Evolutionary conservation across 768 basidiomycete genomes (phyloP).

Genomic region (Filobasidium floriforme): DNA sequence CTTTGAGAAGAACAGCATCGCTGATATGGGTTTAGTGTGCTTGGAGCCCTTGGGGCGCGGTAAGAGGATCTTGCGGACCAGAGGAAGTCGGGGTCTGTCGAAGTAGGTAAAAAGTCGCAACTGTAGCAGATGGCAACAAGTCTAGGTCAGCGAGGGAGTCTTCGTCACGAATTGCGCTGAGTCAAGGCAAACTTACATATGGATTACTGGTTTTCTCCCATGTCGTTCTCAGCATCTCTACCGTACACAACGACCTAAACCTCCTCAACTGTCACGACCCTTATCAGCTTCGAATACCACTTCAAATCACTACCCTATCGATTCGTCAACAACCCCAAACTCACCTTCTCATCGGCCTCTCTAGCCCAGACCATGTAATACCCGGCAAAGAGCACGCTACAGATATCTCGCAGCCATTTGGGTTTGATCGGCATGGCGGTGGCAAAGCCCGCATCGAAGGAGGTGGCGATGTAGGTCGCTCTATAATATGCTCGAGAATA

Average conservation of each 20-base stretch:
- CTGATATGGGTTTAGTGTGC: conserved; percentile 73
- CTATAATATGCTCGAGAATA: conserved; percentile 90
- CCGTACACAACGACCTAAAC: conserved; percentile 85
- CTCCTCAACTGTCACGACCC: conserved; percentile 61
- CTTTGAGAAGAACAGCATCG: conserved; percentile 71
- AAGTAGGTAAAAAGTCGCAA: conserved; percentile 58
- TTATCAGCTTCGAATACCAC: neutral
- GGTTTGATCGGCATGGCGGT: conserved; percentile 88
- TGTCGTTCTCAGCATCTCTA: conserved; percentile 88
- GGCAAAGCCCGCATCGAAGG: conserved; percentile 94
- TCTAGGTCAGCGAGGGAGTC: neutral
- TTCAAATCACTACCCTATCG: neutral
- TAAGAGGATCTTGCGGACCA: conserved; percentile 69
- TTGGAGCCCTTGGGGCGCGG: conserved; percentile 69
- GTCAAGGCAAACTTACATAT: conserved; percentile 54
- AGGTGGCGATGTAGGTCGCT: conserved; percentile 88
- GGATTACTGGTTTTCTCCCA: conserved; percentile 98
- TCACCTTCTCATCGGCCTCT: conserved; percentile 94
- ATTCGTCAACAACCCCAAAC: conserved; percentile 22
- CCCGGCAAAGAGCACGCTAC: conserved; percentile 70
- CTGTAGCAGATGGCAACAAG: conserved; percentile 47
- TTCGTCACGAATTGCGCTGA: neutral
- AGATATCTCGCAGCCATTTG: conserved; percentile 82
- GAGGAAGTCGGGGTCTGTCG: conserved; percentile 56
- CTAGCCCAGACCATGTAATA: conserved; percentile 87